A percentile compares a stretch with the other conserved stretches of the same genome.
These are phyloP conservation scores for Suillus weaverae DNA, from an alignment of 768 basidiomycete genomes.

Conservation along the genomic window DNA sequence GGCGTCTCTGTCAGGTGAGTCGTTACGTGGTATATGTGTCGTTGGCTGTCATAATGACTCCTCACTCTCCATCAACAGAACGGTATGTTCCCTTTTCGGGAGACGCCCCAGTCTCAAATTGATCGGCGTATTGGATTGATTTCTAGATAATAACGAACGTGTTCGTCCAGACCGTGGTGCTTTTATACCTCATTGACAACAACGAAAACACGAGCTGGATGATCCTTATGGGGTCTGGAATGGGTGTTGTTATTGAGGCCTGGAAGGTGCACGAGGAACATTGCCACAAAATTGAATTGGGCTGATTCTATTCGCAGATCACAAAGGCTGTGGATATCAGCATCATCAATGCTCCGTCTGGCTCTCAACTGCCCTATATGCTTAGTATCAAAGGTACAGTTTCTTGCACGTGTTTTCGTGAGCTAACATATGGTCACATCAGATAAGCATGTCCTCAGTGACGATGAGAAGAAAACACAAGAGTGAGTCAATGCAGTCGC, in stretches of 20 bases:
- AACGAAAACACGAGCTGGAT: conserved; percentile 97
- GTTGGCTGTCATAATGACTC: conserved; percentile 16
- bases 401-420: conserved; percentile 16
- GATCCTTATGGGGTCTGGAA: conserved; percentile 88
- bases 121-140: conserved; percentile 14
- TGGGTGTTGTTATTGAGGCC: conserved; percentile 82
- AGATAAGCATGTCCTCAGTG: conserved; percentile 95
- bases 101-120: conserved; percentile 11
- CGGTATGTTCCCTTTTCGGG: conserved; percentile 42
- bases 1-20: conserved; percentile 90
- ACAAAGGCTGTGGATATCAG: conserved; percentile 90
- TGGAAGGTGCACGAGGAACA: conserved; percentile 71
- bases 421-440: conserved; percentile 13
- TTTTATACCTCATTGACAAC: conserved; percentile 94
- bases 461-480: conserved; percentile 97
- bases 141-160: conserved; percentile 84
- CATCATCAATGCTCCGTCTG: conserved; percentile 58
- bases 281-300: neutral
- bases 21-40: conserved; percentile 12
- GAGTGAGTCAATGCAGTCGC: conserved; percentile 57
- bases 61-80: conserved; percentile 38
- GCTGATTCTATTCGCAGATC: conserved; percentile 47
- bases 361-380: conserved; percentile 73
- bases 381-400: conserved; percentile 75
- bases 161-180: conserved; percentile 85